Percentiles rank a stretch among this genome's conserved stretches.
These are phyloP conservation scores for Isabelozyma rhagii DNA, from an alignment of 805 yeast genomes.

Conservation along the genomic window DNA sequence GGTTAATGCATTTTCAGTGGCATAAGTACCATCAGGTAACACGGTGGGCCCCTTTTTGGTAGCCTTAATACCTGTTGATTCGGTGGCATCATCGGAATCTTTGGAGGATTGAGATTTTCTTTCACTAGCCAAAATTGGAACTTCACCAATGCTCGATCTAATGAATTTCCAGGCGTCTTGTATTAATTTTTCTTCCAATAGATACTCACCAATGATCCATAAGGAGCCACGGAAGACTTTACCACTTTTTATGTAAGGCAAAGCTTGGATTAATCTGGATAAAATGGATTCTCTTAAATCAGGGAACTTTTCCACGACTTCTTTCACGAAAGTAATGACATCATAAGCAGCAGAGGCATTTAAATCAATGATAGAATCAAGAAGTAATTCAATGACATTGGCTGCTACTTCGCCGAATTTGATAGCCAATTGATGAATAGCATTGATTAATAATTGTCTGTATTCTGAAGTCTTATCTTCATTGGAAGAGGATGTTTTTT, in stretches of 20 bases:
- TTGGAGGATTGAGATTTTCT: constrained; percentile 27
- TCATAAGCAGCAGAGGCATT: constrained; percentile 84
- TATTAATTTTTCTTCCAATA: constrained; percentile 65
- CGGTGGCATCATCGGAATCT: constrained; percentile 33
- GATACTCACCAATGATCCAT: constrained; percentile 96
- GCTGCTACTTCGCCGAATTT: constrained; percentile 89
- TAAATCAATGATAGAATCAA: constrained; percentile 83
- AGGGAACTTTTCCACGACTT: constrained; percentile 90
- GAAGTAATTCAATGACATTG: constrained; percentile 79
- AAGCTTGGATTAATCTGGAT: constrained; percentile 54
- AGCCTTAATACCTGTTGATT: constrained; percentile 22
- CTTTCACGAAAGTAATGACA: constrained; percentile 87
- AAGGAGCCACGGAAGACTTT: constrained; percentile 90
- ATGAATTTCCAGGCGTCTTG: constrained; percentile 85
- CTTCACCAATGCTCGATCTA: constrained; percentile 80
- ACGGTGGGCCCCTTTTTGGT: constrained; percentile 66
- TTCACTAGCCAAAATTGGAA: constrained; percentile 83
- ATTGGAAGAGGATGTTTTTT: constrained; percentile 62
- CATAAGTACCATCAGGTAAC: constrained; percentile 98
- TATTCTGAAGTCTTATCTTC: constrained; percentile 84
- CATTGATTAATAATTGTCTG: constrained; percentile 81
- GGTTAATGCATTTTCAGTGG: constrained; percentile 84
- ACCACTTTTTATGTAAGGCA: constrained; percentile 74
- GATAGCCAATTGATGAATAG: constrained; percentile 87
- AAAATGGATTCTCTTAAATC: constrained; percentile 66